Conservation (phyloP, 768 basidiomycete species). For the Glaciozyma antarctica region DNA sequence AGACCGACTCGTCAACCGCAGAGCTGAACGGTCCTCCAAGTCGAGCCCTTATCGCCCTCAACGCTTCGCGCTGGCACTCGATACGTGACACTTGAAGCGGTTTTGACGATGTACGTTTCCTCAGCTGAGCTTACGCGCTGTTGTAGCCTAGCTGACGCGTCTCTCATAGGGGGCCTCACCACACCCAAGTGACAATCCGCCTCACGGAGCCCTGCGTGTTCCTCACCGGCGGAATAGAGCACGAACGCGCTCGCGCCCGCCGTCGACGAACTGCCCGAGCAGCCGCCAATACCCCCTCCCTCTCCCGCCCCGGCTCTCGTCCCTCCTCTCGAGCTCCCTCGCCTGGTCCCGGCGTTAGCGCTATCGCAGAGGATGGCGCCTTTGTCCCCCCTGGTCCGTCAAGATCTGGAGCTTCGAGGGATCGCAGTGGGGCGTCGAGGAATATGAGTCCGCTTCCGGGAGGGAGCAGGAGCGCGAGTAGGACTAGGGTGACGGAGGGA, state of each 20-base stretch:
- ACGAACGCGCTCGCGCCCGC: conserved; percentile 24
- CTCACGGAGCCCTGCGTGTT: conserved; percentile 29
- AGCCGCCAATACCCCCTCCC: conserved; percentile 1
- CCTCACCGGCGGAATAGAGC: conserved; percentile 25
- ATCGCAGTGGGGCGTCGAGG: too few relatives aligned
- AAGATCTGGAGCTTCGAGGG: too few relatives aligned
- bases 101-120: too few relatives aligned
- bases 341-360: conserved; percentile 4
- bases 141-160: too few relatives aligned
- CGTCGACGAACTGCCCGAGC: conserved; percentile 2
- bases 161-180: too few relatives aligned
- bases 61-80: too few relatives aligned
- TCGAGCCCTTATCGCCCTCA: too few relatives aligned
- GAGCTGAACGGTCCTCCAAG: too few relatives aligned
- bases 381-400: background rate
- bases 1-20: too few relatives aligned
- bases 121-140: too few relatives aligned
- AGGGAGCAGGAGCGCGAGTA: conserved; percentile 4
- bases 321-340: conserved; percentile 10
- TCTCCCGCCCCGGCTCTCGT: background rate
- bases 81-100: too few relatives aligned
- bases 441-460: background rate
- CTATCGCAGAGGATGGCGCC: background rate
- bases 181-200: conserved; percentile 5
- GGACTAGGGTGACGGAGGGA: conserved; percentile 14